A percentile compares a stretch with the other conserved stretches of the same genome.
phyloP scores from a whole-genome alignment of 495 filamentous ascomycete genomes.

The Penicillium atrosanguineum region DNA sequence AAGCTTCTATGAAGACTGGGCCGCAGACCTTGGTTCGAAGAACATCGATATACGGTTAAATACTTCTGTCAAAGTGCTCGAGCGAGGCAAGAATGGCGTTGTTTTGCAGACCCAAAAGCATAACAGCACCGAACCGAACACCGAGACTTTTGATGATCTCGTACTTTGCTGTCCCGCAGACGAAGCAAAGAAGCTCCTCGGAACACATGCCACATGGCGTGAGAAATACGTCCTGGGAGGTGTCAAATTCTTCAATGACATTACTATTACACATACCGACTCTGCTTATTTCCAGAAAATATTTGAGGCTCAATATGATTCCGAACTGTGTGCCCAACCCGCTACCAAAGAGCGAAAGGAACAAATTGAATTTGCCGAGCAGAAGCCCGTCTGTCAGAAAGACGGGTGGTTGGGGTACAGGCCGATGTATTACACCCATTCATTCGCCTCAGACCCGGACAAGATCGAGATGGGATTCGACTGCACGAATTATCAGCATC shows the following conservation, averaged over 20 bases:
- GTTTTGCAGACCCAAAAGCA: conserved; percentile 24
- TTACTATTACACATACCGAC: conserved; percentile 81
- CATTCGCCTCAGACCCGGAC: conserved; percentile 57
- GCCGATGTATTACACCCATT: conserved; percentile 82
- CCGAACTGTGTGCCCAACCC: conserved; percentile 47
- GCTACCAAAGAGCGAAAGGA: conserved; percentile 46
- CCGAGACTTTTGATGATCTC: conserved; percentile 65
- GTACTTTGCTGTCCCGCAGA: conserved; percentile 71
- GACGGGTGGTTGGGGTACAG: conserved; percentile 54
- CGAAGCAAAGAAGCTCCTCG: conserved; percentile 65
- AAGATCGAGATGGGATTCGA: conserved; percentile 89
- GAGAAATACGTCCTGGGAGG: conserved; percentile 69
- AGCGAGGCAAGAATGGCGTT: conserved; percentile 58
- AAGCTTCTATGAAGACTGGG: conserved; percentile 70
- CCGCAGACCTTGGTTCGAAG: conserved; percentile 53
- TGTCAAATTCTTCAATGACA: conserved; percentile 77
- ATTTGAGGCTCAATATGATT: conserved; percentile 68
- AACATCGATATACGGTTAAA: conserved; percentile 65
- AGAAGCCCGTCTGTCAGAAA: conserved; percentile 29
- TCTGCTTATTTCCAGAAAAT: conserved; percentile 69
- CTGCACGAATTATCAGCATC: conserved; percentile 80
- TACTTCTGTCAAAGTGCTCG: conserved; percentile 58
- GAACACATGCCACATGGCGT: conserved; percentile 56
- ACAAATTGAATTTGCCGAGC: conserved; percentile 53
- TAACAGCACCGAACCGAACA: conserved; percentile 1